These are phyloP conservation scores for Penicillium sp. DNA, from an alignment of 2,329 filamentous ascomycete species.

Conservation along the genomic window DNA sequence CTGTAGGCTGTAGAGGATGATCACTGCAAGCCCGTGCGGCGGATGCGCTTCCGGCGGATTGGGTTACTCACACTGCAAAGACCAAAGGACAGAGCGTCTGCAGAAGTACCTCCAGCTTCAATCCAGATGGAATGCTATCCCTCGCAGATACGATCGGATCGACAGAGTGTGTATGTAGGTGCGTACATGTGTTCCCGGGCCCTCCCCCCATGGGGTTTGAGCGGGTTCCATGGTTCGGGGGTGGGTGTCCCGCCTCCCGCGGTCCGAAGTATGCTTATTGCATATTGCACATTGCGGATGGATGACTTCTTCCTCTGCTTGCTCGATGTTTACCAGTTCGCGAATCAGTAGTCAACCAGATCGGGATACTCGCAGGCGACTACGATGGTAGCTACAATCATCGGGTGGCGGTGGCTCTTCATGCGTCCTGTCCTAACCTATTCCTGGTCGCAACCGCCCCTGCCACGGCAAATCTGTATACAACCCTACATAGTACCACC, in stretches of 20 bases:
- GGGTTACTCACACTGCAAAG: constrained; percentile 6
- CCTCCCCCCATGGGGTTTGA: constrained; percentile 1
- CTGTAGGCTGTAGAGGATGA: not conserved
- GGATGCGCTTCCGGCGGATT: not conserved
- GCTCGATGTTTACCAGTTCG: not conserved
- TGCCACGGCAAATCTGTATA: no score
- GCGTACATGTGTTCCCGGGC: no score
- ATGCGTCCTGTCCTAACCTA: not conserved
- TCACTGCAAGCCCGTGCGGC: constrained; percentile 2
- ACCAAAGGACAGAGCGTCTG: constrained; percentile 3
- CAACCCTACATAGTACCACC: no score
- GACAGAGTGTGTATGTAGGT: no score
- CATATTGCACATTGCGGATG: no score
- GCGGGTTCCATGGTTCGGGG: no score
- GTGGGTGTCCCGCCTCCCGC: no score
- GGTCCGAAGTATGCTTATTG: not conserved
- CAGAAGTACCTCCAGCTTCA: not conserved
- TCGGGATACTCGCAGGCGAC: not conserved
- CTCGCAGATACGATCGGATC: not conserved
- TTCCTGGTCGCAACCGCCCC: no score
- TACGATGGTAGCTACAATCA: not conserved
- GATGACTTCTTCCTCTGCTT: no score
- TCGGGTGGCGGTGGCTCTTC: not conserved
- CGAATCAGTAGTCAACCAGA: not conserved
- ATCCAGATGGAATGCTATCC: not conserved